These are phyloP conservation scores for Microglena sp. DNA, from an alignment of 139 green algal genomes.

Conservation along the genomic window DNA sequence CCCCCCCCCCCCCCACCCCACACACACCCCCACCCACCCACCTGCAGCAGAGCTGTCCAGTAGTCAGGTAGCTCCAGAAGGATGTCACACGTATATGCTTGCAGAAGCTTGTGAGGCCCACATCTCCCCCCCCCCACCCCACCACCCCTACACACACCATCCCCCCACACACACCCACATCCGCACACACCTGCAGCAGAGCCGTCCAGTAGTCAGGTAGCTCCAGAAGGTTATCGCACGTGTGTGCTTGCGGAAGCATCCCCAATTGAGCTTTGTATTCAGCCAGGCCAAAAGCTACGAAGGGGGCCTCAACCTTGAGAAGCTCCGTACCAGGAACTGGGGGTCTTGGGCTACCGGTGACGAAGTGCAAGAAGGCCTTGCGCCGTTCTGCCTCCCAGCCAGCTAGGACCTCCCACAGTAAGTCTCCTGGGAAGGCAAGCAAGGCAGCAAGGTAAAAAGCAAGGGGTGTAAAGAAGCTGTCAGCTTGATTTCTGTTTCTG, in stretches of 20 bases:
- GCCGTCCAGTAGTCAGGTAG: conserved; percentile 53
- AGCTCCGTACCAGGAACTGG: conserved; percentile 39
- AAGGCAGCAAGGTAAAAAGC: no score
- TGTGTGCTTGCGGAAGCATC: conserved; percentile 49
- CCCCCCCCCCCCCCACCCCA: no score
- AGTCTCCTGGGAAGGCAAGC: conserved; percentile 12
- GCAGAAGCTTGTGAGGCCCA: not conserved
- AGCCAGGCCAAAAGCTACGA: conserved; percentile 31
- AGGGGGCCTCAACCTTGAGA: conserved; percentile 38
- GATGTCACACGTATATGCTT: not conserved
- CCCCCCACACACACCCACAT: not conserved
- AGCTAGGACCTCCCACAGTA: conserved; percentile 33
- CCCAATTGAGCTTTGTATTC: conserved; percentile 27
- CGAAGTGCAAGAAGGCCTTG: conserved; percentile 36
- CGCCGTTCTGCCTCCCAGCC: conserved; percentile 19
- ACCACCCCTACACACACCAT: not conserved
- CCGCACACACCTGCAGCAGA: conserved; percentile 10
- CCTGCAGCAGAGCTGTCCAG: conserved; percentile 39
- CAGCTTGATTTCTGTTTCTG: no score
- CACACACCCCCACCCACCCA: no score
- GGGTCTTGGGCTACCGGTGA: conserved; percentile 35
- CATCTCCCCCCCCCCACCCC: no score
- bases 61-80: conserved; percentile 17
- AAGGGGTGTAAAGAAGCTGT: no score
- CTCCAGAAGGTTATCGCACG: conserved; percentile 51